A percentile compares a stretch with the other conserved stretches of the same genome.
Conservation (phyloP, 306 rosid genomes). For the Casuarina cunninghamiana region DNA sequence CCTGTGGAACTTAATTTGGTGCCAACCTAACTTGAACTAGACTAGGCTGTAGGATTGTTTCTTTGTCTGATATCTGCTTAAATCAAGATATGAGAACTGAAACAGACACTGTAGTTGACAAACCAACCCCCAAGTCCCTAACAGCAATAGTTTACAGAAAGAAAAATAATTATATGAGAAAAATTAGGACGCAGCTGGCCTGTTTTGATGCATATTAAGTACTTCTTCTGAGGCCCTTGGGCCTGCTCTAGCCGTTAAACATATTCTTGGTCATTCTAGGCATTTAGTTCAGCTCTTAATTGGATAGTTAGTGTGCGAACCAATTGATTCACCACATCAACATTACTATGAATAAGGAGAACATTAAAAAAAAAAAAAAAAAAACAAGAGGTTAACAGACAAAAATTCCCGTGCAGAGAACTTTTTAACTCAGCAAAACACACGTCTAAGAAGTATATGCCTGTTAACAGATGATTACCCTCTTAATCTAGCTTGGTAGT, state of each 20-base stretch:
- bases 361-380: neutral
- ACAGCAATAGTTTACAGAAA: neutral
- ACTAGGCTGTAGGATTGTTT: neutral
- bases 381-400: too few relatives aligned
- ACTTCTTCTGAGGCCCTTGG: neutral
- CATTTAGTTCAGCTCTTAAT: constrained; percentile 5
- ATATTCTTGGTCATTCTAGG: neutral
- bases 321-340: neutral
- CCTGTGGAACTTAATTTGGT: neutral
- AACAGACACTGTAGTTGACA: neutral
- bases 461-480: too few relatives aligned
- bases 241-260: neutral
- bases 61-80: neutral
- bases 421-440: neutral
- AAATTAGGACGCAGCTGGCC: neutral
- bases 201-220: neutral
- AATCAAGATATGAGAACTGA: neutral
- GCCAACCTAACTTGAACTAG: neutral
- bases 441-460: neutral
- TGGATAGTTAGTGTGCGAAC: neutral
- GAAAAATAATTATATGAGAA: neutral
- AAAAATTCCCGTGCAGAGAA: too few relatives aligned
- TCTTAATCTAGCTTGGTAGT: neutral
- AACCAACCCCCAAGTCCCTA: neutral
- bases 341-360: neutral